phyloP scores from a whole-genome alignment of 208 protist genomes.

The Histomonas meleagridis region DNA sequence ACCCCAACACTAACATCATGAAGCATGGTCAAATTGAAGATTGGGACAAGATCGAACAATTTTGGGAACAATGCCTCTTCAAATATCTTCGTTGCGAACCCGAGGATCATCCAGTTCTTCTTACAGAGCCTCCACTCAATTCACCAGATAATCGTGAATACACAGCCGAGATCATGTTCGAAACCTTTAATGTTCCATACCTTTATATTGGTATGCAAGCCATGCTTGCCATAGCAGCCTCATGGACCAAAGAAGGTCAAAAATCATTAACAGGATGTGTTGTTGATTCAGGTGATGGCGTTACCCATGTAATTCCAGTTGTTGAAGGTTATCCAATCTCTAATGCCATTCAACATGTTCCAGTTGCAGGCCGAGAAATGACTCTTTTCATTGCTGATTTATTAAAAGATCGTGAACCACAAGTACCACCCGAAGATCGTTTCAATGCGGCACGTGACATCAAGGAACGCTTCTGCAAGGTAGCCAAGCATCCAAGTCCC shows the following conservation, averaged over 20 bases:
- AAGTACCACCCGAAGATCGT: constrained; percentile 69
- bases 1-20: constrained; percentile 67
- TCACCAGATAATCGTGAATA: constrained; percentile 89
- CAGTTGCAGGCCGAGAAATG: constrained; percentile 81
- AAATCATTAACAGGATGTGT: constrained; percentile 71
- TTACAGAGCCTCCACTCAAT: constrained; percentile 86
- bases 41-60: constrained; percentile 90
- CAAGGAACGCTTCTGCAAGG: constrained; percentile 72
- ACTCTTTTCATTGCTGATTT: constrained; percentile 66
- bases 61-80: constrained; percentile 87
- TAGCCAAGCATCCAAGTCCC: constrained; percentile 69
- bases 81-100: constrained; percentile 87
- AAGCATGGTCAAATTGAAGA: constrained; percentile 75
- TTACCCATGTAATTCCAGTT: constrained; percentile 52
- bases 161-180: constrained; percentile 94
- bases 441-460: constrained; percentile 74
- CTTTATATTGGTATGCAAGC: constrained; percentile 85
- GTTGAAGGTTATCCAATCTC: constrained; percentile 85
- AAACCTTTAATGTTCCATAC: constrained; percentile 87
- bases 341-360: constrained; percentile 78
- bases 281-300: constrained; percentile 87
- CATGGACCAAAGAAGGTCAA: constrained; percentile 64
- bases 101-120: constrained; percentile 80
- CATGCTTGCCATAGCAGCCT: constrained; percentile 75
- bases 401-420: constrained; percentile 66